Evolutionary conservation across 768 basidiomycete species (phyloP).

Genomic region (Kwoniella sp.): DNA sequence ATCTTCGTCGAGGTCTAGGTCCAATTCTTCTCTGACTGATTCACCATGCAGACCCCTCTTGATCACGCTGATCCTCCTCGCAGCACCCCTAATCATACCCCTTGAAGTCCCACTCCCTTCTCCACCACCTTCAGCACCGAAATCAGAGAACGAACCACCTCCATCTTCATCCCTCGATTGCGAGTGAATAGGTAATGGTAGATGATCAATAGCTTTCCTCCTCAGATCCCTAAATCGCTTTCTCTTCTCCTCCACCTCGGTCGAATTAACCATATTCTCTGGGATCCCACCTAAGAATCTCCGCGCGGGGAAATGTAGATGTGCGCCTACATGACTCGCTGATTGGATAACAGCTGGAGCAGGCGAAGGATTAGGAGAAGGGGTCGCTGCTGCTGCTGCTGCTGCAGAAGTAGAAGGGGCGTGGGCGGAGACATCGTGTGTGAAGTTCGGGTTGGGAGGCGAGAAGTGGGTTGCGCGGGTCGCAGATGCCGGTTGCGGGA

Average conservation of each 20-base stretch:
- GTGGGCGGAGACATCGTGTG: not conserved
- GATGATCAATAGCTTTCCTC: conserved; percentile 13
- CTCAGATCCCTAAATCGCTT: conserved; percentile 26
- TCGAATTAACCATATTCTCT: conserved; percentile 36
- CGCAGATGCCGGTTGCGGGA: not conserved
- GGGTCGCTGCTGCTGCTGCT: not conserved
- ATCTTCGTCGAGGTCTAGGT: conserved; percentile 16
- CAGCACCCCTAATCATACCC: conserved; percentile 1
- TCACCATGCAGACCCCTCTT: conserved; percentile 14
- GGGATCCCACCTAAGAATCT: conserved; percentile 52
- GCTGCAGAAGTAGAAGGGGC: not conserved
- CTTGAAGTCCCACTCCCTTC: not conserved
- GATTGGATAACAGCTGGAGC: not conserved
- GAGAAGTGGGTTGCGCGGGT: not conserved
- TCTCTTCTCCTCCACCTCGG: conserved; percentile 31
- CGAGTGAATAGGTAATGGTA: not conserved
- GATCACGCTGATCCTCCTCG: conserved; percentile 7
- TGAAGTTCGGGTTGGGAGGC: not conserved
- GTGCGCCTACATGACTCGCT: not conserved
- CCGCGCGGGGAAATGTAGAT: conserved; percentile 33
- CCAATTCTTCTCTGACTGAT: conserved; percentile 15
- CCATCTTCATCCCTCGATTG: not conserved
- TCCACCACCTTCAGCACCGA: not conserved
- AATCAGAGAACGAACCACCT: not conserved
- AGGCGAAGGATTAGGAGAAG: not conserved